These are phyloP conservation scores for Neopestalotiopsis sp. DNA, from an alignment of 2,329 filamentous ascomycete species.

Conservation along the genomic window DNA sequence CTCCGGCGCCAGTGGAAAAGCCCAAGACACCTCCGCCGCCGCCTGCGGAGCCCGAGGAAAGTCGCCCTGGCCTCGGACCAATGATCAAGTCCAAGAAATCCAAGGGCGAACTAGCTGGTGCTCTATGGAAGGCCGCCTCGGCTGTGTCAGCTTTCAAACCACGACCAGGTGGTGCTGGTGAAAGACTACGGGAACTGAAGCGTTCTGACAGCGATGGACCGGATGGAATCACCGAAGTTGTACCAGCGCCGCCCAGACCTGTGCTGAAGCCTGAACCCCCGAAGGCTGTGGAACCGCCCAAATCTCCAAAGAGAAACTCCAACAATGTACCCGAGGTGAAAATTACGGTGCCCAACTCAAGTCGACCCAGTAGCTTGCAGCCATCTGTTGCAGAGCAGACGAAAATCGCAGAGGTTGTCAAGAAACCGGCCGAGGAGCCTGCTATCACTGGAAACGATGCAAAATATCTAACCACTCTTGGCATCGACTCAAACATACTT, in stretches of 20 bases:
- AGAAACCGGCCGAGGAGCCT: conserved; percentile 59
- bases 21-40: conserved; percentile 34
- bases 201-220: conserved; percentile 70
- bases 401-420: conserved; percentile 36
- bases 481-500: conserved; percentile 77
- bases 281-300: conserved; percentile 37
- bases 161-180: conserved; percentile 83
- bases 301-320: conserved; percentile 39
- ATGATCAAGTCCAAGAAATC: conserved; percentile 87
- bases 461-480: conserved; percentile 78
- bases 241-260: conserved; percentile 73
- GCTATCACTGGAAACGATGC: conserved; percentile 74
- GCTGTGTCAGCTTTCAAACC: conserved; percentile 81
- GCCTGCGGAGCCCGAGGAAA: conserved; percentile 42
- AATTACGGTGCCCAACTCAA: conserved; percentile 54
- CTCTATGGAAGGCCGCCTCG: conserved; percentile 80
- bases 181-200: conserved; percentile 70
- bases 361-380: conserved; percentile 46
- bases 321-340: conserved; percentile 61
- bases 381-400: conserved; percentile 36
- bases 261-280: conserved; percentile 41
- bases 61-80: conserved; percentile 79
- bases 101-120: conserved; percentile 73
- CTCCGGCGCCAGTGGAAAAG: conserved; percentile 30
- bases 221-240: conserved; percentile 88